Evolutionary conservation across 148 eudicot genomes (phyloP).

Genomic region (Selenicereus undatus): DNA sequence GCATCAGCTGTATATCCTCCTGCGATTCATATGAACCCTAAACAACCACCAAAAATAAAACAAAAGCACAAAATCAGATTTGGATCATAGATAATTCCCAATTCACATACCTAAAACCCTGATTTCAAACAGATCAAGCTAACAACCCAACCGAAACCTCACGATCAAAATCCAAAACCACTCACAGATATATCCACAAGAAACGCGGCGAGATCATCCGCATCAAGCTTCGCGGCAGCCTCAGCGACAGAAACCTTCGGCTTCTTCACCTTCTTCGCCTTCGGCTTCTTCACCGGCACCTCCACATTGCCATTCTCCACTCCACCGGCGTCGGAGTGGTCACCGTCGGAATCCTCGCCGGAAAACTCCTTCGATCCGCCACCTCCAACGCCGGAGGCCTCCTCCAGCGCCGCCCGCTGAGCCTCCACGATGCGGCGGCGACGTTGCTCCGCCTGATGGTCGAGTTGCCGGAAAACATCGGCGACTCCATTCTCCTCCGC

Average conservation of each 20-base stretch:
- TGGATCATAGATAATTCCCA: not conserved
- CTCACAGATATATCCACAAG: slow-evolving; percentile 22
- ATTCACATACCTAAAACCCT: slow-evolving; percentile 1
- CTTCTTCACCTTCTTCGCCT: slow-evolving; percentile 17
- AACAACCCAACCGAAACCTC: not conserved
- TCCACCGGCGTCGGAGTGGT: not conserved
- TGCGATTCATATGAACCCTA: slow-evolving; percentile 44
- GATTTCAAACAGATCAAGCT: not conserved
- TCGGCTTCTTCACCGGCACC: slow-evolving; percentile 11
- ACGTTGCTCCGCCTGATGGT: slow-evolving; percentile 22
- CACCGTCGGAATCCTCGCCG: slow-evolving; percentile 6
- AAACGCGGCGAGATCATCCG: slow-evolving; percentile 28
- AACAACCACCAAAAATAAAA: too few relatives aligned
- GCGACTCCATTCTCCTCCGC: slow-evolving; percentile 1
- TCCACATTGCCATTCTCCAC: slow-evolving; percentile 10
- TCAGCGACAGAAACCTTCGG: slow-evolving; percentile 21
- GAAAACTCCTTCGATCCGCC: slow-evolving; percentile 6
- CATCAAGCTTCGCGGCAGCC: slow-evolving; percentile 25
- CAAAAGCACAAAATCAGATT: not conserved
- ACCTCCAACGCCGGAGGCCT: not conserved
- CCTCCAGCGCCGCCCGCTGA: slow-evolving; percentile 26
- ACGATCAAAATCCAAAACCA: not conserved
- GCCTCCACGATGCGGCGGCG: slow-evolving; percentile 30
- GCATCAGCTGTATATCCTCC: slow-evolving; percentile 57
- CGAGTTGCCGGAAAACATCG: slow-evolving; percentile 14